Conservation (phyloP, 2,329 filamentous ascomycete species). For the Sporothrix globosa region DNA sequence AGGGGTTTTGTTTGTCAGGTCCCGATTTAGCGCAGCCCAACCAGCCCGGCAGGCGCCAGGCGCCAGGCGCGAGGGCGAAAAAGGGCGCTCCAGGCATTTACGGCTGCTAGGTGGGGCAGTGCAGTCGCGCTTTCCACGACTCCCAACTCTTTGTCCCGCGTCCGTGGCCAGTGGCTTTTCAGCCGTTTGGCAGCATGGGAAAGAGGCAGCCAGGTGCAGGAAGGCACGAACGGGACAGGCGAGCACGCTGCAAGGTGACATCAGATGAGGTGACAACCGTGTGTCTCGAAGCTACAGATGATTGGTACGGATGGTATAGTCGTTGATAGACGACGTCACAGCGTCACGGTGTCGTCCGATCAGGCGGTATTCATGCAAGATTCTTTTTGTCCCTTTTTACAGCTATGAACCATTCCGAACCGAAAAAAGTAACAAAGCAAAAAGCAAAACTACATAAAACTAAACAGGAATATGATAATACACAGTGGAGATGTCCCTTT, state of each 20-base stretch:
- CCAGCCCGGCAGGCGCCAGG: not conserved
- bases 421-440: not conserved
- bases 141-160: not conserved
- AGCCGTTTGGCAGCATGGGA: not conserved
- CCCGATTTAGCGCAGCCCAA: constrained; percentile 17
- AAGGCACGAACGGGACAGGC: not conserved
- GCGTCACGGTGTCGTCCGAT: not conserved
- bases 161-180: not conserved
- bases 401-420: constrained; percentile 1
- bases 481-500: constrained; percentile 34
- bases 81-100: not conserved
- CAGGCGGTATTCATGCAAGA: not conserved
- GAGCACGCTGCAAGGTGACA: not conserved
- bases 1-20: constrained; percentile 21
- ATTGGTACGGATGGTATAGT: not conserved
- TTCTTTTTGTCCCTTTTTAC: constrained; percentile 4
- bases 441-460: not conserved
- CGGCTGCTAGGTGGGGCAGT: constrained; percentile 11
- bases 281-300: not conserved
- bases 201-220: not conserved
- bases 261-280: not conserved
- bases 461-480: constrained; percentile 20
- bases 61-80: not conserved
- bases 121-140: not conserved
- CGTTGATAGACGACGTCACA: not conserved